These are phyloP conservation scores for Tetrahymena borealis DNA, from an alignment of 73 alveolate species.

Conservation along the genomic window DNA sequence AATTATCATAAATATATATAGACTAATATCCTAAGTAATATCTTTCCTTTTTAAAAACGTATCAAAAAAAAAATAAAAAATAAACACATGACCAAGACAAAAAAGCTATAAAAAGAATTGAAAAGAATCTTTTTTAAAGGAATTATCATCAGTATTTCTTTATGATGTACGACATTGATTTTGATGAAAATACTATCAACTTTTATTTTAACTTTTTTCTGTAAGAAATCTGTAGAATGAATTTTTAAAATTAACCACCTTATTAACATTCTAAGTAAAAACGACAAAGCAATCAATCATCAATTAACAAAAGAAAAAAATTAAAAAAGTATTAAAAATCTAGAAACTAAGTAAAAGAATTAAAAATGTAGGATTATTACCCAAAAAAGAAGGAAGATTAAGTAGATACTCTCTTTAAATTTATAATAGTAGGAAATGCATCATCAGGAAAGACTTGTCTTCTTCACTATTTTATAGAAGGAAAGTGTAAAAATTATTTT, in stretches of 20 bases:
- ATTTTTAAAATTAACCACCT: not conserved
- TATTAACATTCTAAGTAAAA: too few species aligned
- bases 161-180: too few species aligned
- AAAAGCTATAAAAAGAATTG: too few species aligned
- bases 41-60: too few species aligned
- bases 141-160: too few species aligned
- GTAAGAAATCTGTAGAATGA: not conserved
- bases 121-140: too few species aligned
- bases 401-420: slow-evolving; percentile 43
- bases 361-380: not conserved
- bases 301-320: not conserved
- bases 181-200: too few species aligned
- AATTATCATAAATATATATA: too few species aligned
- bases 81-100: too few species aligned
- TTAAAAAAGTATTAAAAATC: not conserved
- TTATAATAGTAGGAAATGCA: slow-evolving; percentile 53
- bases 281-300: not conserved
- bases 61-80: too few species aligned
- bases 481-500: not conserved
- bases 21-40: too few species aligned
- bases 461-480: slow-evolving; percentile 37
- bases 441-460: slow-evolving; percentile 49
- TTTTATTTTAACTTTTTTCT: not conserved
- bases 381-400: slow-evolving; percentile 23
- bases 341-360: not conserved